A percentile compares a stretch with the other conserved stretches of the same genome.
Conservation (phyloP, 441 rosid genomes). For the Melastoma candidum region DNA sequence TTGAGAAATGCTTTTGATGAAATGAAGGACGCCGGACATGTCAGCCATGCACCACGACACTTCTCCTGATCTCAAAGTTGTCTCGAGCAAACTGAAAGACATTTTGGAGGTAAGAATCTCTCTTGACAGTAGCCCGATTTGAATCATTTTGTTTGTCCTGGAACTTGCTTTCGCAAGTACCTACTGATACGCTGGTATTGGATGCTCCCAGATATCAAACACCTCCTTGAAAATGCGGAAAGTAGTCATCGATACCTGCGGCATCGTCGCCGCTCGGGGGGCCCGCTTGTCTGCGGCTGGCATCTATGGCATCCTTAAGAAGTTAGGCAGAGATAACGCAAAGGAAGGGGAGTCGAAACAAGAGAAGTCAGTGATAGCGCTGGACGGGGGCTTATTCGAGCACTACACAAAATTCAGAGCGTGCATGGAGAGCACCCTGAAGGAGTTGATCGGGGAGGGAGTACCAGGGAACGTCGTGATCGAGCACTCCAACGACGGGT, state of each 20-base stretch:
- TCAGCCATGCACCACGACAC: conserved; percentile 72
- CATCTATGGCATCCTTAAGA: conserved; percentile 72
- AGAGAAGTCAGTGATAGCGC: conserved; percentile 66
- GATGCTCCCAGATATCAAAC: conserved; percentile 34
- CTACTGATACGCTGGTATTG: too few species aligned
- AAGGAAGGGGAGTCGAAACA: conserved; percentile 40
- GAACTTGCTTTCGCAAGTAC: neutral
- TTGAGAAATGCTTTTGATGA: neutral
- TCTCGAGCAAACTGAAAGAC: conserved; percentile 39
- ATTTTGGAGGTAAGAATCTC: conserved; percentile 40
- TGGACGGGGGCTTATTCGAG: conserved; percentile 86
- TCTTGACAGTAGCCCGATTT: too few species aligned
- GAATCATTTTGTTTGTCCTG: too few species aligned
- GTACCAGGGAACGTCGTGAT: conserved; percentile 36
- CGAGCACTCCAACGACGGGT: conserved; percentile 68
- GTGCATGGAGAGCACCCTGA: conserved; percentile 48
- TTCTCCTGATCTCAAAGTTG: conserved; percentile 49
- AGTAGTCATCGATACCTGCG: conserved; percentile 49
- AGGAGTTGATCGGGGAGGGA: conserved; percentile 72
- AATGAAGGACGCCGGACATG: conserved; percentile 58
- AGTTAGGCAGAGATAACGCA: conserved; percentile 54
- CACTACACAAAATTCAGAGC: conserved; percentile 62
- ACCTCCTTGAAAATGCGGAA: conserved; percentile 61
- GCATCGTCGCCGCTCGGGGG: conserved; percentile 61
- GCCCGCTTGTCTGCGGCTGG: conserved; percentile 91